Evolutionary conservation across 1,139 yeast genomes (phyloP).

Genomic region (Candida mesenterica): DNA sequence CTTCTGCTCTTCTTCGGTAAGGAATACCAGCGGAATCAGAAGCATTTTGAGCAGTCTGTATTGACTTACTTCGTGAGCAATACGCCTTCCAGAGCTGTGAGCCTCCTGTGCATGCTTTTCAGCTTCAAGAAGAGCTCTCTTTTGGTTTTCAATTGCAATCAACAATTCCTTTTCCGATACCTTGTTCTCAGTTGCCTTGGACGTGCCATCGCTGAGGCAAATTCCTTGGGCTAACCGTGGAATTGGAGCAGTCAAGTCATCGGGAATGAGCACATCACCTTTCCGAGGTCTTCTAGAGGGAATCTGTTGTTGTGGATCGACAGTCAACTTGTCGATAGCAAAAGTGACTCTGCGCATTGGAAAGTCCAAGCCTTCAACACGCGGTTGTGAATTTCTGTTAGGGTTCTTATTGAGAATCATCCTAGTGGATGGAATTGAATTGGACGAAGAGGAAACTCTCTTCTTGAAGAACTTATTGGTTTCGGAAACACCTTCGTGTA

Average conservation of each 20-base stretch:
- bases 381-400: slow-evolving; percentile 30
- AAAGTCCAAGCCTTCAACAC: slow-evolving; percentile 35
- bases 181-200: slow-evolving; percentile 21
- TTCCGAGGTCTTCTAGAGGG: slow-evolving; percentile 82
- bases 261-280: slow-evolving; percentile 79
- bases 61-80: slow-evolving; percentile 60
- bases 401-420: slow-evolving; percentile 50
- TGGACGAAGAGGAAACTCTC: neutral
- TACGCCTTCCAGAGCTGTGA: slow-evolving; percentile 63
- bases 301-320: slow-evolving; percentile 93
- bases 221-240: slow-evolving; percentile 67
- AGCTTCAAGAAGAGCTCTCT: slow-evolving; percentile 55
- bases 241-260: slow-evolving; percentile 62
- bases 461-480: neutral
- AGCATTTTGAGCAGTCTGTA: slow-evolving; percentile 24
- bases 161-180: slow-evolving; percentile 52
- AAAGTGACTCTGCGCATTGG: slow-evolving; percentile 70
- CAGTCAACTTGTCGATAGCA: slow-evolving; percentile 63
- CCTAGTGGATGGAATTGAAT: slow-evolving; percentile 15
- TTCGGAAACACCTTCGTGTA: slow-evolving; percentile 3
- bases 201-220: slow-evolving; percentile 33
- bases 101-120: slow-evolving; percentile 75
- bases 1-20: slow-evolving; percentile 18
- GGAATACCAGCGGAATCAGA: slow-evolving; percentile 19
- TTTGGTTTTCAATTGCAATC: slow-evolving; percentile 58